These are phyloP conservation scores for Pholiota adiposa DNA, from an alignment of 1,284 basidiomycete species.

Conservation along the genomic window DNA sequence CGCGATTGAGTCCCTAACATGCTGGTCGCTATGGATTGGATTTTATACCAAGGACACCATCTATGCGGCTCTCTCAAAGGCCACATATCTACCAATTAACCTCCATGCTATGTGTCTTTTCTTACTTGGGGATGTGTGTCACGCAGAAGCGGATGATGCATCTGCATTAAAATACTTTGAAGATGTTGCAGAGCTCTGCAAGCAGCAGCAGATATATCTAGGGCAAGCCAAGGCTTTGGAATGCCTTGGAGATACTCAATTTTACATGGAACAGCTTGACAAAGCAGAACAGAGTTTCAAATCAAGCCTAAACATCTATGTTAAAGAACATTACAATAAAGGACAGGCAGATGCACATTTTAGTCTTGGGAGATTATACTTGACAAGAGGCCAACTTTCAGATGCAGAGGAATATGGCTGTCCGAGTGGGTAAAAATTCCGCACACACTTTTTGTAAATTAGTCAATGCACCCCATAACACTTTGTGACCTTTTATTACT, in stretches of 20 bases:
- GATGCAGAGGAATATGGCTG: too few species aligned
- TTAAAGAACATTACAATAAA: not conserved
- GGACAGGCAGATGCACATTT: not conserved
- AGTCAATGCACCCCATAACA: too few species aligned
- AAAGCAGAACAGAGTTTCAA: not conserved
- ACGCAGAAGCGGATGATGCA: not conserved
- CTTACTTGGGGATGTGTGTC: not conserved
- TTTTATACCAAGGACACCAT: not conserved
- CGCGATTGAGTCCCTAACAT: not conserved
- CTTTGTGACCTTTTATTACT: too few species aligned
- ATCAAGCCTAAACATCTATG: not conserved
- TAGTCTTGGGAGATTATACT: not conserved
- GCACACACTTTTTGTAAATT: too few species aligned
- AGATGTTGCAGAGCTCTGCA: not conserved
- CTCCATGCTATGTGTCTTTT: not conserved
- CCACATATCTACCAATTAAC: not conserved
- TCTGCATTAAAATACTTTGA: not conserved
- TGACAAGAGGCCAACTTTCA: not conserved
- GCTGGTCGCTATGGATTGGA: not conserved
- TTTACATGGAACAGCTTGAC: not conserved
- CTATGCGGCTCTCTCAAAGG: not conserved
- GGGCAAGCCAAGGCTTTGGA: not conserved
- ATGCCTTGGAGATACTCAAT: not conserved
- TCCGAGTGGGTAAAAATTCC: too few species aligned
- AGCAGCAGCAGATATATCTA: not conserved